Evolutionary conservation across 805 yeast genomes (phyloP).

Genomic region (Cyberlindnera misumaiensis): DNA sequence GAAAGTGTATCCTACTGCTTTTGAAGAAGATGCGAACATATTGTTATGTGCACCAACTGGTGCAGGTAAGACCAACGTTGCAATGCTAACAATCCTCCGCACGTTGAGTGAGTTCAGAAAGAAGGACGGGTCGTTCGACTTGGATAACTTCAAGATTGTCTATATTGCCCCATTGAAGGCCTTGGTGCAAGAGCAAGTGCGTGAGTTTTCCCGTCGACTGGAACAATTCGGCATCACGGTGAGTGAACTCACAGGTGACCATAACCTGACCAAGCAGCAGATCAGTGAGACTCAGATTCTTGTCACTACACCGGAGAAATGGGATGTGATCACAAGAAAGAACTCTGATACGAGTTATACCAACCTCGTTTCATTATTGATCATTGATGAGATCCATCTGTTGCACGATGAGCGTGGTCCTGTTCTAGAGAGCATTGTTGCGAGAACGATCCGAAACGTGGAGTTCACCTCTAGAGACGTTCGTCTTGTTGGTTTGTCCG

Average conservation of each 20-base stretch:
- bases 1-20: conserved; percentile 72
- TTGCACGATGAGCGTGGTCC: conserved; percentile 95
- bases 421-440: conserved; percentile 80
- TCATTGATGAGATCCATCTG: conserved; percentile 89
- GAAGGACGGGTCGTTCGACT: conserved; percentile 40
- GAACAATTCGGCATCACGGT: conserved; percentile 60
- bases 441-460: conserved; percentile 53
- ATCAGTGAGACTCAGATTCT: conserved; percentile 72
- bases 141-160: conserved; percentile 64
- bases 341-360: conserved; percentile 59
- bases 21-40: conserved; percentile 61
- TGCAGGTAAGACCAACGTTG: conserved; percentile 97
- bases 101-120: conserved; percentile 49
- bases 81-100: conserved; percentile 72
- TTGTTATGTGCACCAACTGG: conserved; percentile 97
- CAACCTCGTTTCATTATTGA: conserved; percentile 57
- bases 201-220: conserved; percentile 73
- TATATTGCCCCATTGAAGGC: conserved; percentile 94
- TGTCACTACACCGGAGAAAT: conserved; percentile 94
- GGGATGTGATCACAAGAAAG: conserved; percentile 94
- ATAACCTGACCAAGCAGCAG: conserved; percentile 67
- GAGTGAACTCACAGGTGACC: conserved; percentile 87
- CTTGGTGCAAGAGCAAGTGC: conserved; percentile 87
- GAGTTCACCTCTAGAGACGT: conserved; percentile 41
- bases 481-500: conserved; percentile 81